Conservation (phyloP, 208 protist genomes). For the Tritrichomonas musculus region DNA sequence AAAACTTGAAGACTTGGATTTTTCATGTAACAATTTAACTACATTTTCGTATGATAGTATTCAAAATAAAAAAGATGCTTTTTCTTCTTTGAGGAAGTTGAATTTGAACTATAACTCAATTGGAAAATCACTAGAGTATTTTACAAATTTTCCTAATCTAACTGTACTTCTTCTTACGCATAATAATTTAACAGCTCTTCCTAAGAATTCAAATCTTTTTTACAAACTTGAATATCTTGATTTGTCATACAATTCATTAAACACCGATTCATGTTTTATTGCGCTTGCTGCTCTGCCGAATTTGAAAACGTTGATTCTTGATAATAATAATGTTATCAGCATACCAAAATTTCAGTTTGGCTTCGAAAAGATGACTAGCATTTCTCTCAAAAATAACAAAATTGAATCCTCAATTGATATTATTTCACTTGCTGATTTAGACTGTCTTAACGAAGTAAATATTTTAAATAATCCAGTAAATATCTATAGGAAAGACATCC, state of each 20-base stretch:
- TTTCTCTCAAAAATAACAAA: not conserved
- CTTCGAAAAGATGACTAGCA: not conserved
- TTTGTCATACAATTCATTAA: not conserved
- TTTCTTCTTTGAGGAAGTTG: not conserved
- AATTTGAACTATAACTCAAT: not conserved
- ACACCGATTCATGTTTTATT: not conserved
- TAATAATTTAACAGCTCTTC: not conserved
- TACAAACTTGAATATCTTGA: not conserved
- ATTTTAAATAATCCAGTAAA: not conserved
- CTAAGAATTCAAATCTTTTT: not conserved
- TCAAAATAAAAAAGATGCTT: not conserved
- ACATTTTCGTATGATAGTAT: not conserved
- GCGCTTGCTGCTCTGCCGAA: not conserved
- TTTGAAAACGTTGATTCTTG: not conserved
- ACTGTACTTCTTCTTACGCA: not conserved
- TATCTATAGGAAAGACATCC: not conserved
- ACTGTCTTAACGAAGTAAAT: not conserved
- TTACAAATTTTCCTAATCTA: not conserved
- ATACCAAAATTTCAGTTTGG: constrained; percentile 25
- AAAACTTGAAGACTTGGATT: constrained; percentile 29
- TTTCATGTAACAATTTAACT: not conserved
- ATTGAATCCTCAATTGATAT: not conserved
- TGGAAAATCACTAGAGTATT: not conserved
- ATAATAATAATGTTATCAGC: not conserved
- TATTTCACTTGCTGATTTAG: not conserved